phyloP scores from a whole-genome alignment of 208 protist species.

The Leishmania aethiopica region DNA sequence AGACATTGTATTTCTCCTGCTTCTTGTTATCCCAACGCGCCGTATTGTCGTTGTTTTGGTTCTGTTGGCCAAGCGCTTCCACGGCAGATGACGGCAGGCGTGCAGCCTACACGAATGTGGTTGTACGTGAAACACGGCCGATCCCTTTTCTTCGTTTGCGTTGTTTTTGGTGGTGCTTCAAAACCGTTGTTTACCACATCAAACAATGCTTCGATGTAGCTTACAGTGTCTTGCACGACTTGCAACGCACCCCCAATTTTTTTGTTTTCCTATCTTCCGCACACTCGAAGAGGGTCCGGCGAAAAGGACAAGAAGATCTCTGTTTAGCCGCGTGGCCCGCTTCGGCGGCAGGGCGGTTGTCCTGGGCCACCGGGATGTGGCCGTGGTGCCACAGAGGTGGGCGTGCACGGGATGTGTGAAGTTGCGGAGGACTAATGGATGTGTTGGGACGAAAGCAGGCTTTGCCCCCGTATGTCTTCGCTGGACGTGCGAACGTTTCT shows the following conservation, averaged over 20 bases:
- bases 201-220: neutral
- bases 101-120: neutral
- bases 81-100: neutral
- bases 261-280: neutral
- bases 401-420: neutral
- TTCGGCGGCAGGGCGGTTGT: neutral
- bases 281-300: neutral
- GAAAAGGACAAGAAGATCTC: neutral
- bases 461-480: neutral
- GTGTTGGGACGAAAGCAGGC: too few species aligned
- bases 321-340: too few species aligned
- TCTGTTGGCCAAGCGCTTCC: neutral
- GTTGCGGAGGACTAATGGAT: too few species aligned
- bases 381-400: neutral
- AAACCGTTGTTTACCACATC: neutral
- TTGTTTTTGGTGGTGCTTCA: neutral
- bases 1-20: neutral
- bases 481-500: neutral
- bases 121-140: neutral
- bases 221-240: neutral
- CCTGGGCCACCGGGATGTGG: neutral
- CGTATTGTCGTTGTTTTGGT: neutral
- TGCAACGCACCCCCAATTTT: neutral
- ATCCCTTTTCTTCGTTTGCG: neutral
- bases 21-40: neutral